Evolutionary conservation across 2,329 filamentous ascomycete species (phyloP).

Genomic region (Talaromyces sp.): DNA sequence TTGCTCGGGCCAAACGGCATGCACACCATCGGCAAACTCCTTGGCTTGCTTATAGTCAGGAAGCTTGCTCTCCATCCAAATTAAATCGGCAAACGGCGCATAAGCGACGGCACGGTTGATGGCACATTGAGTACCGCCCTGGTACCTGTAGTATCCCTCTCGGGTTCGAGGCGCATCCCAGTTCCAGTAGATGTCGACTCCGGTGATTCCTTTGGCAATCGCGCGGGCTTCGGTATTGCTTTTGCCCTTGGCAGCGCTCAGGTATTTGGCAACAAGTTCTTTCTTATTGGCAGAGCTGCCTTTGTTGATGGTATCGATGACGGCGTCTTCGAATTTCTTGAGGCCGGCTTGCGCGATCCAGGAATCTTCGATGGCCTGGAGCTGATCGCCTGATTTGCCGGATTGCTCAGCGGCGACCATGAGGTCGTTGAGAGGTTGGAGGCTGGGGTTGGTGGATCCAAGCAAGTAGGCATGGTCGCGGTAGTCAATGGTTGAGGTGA

Average conservation of each 20-base stretch:
- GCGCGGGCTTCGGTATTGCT: constrained; percentile 77
- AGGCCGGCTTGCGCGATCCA: constrained; percentile 78
- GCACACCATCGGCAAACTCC: constrained; percentile 90
- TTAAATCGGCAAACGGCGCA: constrained; percentile 88
- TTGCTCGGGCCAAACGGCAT: constrained; percentile 91
- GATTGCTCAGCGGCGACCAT: constrained; percentile 81
- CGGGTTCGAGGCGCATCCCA: constrained; percentile 92
- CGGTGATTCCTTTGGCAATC: constrained; percentile 72
- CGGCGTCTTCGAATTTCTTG: constrained; percentile 87
- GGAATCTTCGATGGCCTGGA: constrained; percentile 88
- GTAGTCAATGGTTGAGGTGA: constrained; percentile 92
- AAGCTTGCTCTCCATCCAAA: constrained; percentile 99
- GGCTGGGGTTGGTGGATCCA: constrained; percentile 77
- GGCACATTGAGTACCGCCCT: constrained; percentile 86
- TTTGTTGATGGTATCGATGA: constrained; percentile 74
- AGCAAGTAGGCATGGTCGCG: constrained; percentile 94
- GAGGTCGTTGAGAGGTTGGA: constrained; percentile 82
- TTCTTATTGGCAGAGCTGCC: constrained; percentile 65
- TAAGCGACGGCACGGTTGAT: constrained; percentile 88
- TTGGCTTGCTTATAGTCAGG: constrained; percentile 87
- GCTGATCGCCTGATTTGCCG: constrained; percentile 74
- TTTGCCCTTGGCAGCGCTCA: constrained; percentile 70
- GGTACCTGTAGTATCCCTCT: constrained; percentile 91
- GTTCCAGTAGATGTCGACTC: constrained; percentile 82
- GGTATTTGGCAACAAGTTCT: constrained; percentile 64